phyloP scores from a whole-genome alignment of 495 filamentous ascomycete genomes.

The Penicillium diatomitis region DNA sequence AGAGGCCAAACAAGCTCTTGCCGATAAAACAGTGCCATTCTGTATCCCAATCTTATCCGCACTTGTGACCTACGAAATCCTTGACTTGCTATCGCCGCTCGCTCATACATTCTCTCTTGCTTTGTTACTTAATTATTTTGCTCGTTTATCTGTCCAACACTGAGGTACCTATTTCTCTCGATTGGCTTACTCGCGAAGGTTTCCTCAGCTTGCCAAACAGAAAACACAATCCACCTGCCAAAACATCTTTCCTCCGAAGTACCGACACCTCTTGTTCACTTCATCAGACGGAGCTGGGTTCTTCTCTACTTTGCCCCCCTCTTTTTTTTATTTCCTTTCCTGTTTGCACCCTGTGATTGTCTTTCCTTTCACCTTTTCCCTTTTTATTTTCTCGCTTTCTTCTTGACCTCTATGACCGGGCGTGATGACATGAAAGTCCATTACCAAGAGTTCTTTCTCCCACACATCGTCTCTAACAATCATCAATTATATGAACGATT shows the following conservation, averaged over 20 bases:
- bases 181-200: no score
- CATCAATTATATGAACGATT: no score
- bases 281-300: neutral
- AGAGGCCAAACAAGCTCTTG: conserved; percentile 1
- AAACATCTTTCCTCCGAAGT: no score
- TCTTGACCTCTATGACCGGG: neutral
- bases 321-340: neutral
- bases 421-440: no score
- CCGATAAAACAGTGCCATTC: conserved; percentile 3
- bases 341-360: neutral
- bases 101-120: conserved; percentile 25
- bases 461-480: neutral
- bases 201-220: no score
- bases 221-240: no score
- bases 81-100: conserved; percentile 18
- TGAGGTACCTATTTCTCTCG: no score
- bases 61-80: conserved; percentile 28
- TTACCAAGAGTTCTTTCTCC: neutral
- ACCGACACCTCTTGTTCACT: neutral
- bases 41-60: conserved; percentile 28
- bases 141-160: no score
- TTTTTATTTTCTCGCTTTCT: neutral
- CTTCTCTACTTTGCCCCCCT: neutral
- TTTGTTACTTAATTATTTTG: conserved; percentile 23
- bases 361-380: neutral